Evolutionary conservation across 2,329 filamentous ascomycete species (phyloP).

Genomic region (Trichoderma breve): DNA sequence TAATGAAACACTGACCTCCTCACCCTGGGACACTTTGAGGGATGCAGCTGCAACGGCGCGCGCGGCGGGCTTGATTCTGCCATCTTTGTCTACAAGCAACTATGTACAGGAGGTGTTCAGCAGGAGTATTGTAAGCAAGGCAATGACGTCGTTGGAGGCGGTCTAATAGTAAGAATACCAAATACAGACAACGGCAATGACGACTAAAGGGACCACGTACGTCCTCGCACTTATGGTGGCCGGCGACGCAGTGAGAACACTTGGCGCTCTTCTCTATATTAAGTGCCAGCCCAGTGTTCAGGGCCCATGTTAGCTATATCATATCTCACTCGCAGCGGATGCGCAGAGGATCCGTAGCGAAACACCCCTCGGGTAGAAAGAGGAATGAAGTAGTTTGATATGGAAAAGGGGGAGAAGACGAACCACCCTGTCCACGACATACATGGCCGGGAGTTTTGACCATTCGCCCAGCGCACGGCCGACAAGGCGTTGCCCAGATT

Average conservation of each 20-base stretch:
- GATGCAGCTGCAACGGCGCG: slow-evolving; percentile 22
- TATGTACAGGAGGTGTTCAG: slow-evolving; percentile 21
- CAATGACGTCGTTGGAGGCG: not conserved
- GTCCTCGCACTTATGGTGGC: slow-evolving; percentile 22
- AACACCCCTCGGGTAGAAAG: not conserved
- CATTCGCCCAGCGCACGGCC: slow-evolving; percentile 21
- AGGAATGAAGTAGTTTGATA: not conserved
- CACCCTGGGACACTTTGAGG: slow-evolving; percentile 20
- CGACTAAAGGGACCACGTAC: slow-evolving; percentile 16
- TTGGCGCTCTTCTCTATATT: slow-evolving; percentile 21
- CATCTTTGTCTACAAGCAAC: slow-evolving; percentile 23
- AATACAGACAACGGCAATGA: not conserved
- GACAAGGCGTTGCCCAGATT: slow-evolving; percentile 21
- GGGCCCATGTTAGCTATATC: slow-evolving; percentile 7
- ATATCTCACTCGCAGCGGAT: not conserved
- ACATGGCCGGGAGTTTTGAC: slow-evolving; percentile 21
- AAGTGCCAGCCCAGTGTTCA: not conserved
- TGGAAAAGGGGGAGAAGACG: not conserved
- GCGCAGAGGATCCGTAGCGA: not conserved
- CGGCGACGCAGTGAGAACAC: slow-evolving; percentile 22
- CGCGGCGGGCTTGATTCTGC: slow-evolving; percentile 22
- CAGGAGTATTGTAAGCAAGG: slow-evolving; percentile 13
- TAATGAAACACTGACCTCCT: slow-evolving; percentile 19
- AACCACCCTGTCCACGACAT: slow-evolving; percentile 21
- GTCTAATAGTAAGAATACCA: slow-evolving; percentile 1